These are phyloP conservation scores for Penicillium sp. DNA, from an alignment of 2,329 filamentous ascomycete species.

Conservation along the genomic window DNA sequence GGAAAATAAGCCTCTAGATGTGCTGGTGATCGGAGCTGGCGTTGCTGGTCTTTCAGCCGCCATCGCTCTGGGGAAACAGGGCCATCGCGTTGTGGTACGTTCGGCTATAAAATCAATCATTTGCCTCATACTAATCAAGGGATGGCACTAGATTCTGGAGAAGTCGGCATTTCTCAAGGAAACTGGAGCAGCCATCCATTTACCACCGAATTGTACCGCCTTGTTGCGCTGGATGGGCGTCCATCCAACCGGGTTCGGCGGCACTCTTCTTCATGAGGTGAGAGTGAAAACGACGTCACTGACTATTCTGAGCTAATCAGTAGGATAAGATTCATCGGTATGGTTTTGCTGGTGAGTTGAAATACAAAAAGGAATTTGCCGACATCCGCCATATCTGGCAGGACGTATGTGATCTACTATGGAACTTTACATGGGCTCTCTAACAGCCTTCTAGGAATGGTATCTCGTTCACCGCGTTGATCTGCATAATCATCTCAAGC, in stretches of 20 bases:
- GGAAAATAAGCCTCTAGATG: conserved; percentile 5
- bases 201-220: conserved; percentile 30
- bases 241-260: conserved; percentile 23
- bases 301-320: background rate
- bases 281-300: background rate
- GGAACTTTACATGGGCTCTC: background rate
- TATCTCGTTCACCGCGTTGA: conserved; percentile 45
- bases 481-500: conserved; percentile 40
- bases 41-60: conserved; percentile 36
- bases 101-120: too few relatives aligned
- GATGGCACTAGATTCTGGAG: conserved; percentile 28
- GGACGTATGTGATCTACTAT: conserved; percentile 14
- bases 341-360: conserved; percentile 15
- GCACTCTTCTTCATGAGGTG: conserved; percentile 26
- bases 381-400: conserved; percentile 23
- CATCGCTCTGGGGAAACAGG: conserved; percentile 34
- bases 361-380: conserved; percentile 17
- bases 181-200: conserved; percentile 27
- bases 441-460: conserved; percentile 21
- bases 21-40: conserved; percentile 34
- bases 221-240: conserved; percentile 26
- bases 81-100: conserved; percentile 35
- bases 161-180: conserved; percentile 27
- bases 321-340: conserved; percentile 21
- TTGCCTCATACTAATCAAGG: background rate